phyloP scores from a whole-genome alignment of 495 filamentous ascomycete species.

The Aspergillus sparsus region DNA sequence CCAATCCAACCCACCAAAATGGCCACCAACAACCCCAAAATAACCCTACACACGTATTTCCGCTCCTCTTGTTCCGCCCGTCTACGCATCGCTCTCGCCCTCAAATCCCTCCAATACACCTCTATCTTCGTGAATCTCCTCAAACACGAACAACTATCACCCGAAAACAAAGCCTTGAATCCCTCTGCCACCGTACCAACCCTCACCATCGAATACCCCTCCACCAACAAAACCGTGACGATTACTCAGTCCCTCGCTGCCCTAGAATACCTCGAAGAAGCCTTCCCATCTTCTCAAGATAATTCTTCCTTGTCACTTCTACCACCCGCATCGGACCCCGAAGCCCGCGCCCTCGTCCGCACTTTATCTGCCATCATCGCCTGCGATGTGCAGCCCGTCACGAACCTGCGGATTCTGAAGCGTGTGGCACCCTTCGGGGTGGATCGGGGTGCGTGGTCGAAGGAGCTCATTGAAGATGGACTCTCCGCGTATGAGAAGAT shows the following conservation, averaged over 20 bases:
- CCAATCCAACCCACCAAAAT: slow-evolving; percentile 24
- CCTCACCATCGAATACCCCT: slow-evolving; percentile 38
- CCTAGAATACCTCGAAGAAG: slow-evolving; percentile 57
- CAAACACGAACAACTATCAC: slow-evolving; percentile 41
- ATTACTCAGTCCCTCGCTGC: slow-evolving; percentile 55
- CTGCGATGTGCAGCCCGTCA: slow-evolving; percentile 52
- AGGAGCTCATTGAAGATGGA: slow-evolving; percentile 44
- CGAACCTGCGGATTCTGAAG: slow-evolving; percentile 50
- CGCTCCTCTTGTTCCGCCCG: slow-evolving; percentile 58
- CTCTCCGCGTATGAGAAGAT: slow-evolving; percentile 50
- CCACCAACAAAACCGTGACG: slow-evolving; percentile 25
- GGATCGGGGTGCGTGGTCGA: slow-evolving; percentile 40
- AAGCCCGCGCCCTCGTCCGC: slow-evolving; percentile 40
- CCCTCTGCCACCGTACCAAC: slow-evolving; percentile 53
- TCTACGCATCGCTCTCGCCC: slow-evolving; percentile 51
- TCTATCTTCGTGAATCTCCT: slow-evolving; percentile 49
- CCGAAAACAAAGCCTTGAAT: slow-evolving; percentile 41
- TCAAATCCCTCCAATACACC: slow-evolving; percentile 47
- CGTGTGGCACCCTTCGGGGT: slow-evolving; percentile 42
- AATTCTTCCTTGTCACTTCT: slow-evolving; percentile 33
- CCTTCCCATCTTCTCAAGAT: slow-evolving; percentile 25
- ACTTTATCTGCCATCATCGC: slow-evolving; percentile 49
- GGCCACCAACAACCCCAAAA: slow-evolving; percentile 25
- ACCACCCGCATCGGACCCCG: slow-evolving; percentile 31
- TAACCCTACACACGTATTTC: slow-evolving; percentile 56